Percentiles rank a stretch among this genome's conserved stretches.
Conservation (phyloP, 2,329 filamentous ascomycete species). For the Scolecobasidium constrictum region DNA sequence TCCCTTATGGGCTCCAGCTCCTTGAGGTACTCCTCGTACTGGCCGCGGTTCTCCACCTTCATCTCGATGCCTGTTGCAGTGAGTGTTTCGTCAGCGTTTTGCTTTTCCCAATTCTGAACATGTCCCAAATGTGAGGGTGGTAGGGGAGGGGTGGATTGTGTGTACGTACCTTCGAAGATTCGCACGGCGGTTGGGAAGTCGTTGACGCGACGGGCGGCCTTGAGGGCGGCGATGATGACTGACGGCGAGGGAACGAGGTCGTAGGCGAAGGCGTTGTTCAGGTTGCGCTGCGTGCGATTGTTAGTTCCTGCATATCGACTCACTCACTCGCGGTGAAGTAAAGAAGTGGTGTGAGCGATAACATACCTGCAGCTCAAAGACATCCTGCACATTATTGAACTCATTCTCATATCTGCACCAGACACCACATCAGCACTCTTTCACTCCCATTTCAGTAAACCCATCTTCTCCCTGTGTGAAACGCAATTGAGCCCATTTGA, state of each 20-base stretch:
- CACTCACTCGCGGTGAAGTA: too few species aligned
- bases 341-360: too few species aligned
- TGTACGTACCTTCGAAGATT: conserved; percentile 83
- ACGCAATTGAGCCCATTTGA: conserved; percentile 6
- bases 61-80: conserved; percentile 74
- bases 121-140: not conserved
- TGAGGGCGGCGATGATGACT: conserved; percentile 83
- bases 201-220: conserved; percentile 90
- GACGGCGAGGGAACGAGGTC: conserved; percentile 93
- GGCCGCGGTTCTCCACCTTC: conserved; percentile 96
- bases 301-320: not conserved
- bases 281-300: conserved; percentile 75
- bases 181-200: conserved; percentile 97
- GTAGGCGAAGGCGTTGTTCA: conserved; percentile 99
- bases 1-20: conserved; percentile 87
- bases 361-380: conserved; percentile 97
- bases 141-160: not conserved
- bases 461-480: conserved; percentile 12
- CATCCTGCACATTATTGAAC: conserved; percentile 93
- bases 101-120: not conserved
- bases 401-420: conserved; percentile 91
- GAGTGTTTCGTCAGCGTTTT: conserved; percentile 2
- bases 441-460: not conserved
- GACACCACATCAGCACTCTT: conserved; percentile 5
- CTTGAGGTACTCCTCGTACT: conserved; percentile 93